phyloP scores from a whole-genome alignment of 768 basidiomycete species.

The Tylopilus sp. region DNA sequence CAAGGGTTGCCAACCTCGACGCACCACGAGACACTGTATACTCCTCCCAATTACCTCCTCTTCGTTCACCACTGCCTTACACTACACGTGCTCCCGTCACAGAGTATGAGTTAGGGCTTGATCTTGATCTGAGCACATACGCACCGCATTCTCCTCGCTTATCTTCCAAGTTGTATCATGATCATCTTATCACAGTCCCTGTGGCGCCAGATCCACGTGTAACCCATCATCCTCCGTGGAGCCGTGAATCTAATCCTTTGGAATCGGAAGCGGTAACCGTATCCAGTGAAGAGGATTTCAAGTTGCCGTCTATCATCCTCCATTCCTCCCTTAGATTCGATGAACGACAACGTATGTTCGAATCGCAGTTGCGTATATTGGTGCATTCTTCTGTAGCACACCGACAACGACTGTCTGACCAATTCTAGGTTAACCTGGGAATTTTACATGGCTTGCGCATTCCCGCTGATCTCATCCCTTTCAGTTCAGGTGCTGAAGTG shows the following conservation, averaged over 20 bases:
- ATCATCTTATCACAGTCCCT: no score
- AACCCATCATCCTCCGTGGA: no score
- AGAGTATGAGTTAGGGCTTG: neutral
- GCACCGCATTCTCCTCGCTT: no score
- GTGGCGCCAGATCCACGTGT: no score
- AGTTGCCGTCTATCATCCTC: neutral
- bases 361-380: neutral
- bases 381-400: neutral
- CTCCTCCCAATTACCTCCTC: neutral
- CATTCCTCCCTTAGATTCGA: neutral
- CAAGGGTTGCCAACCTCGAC: neutral
- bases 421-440: neutral
- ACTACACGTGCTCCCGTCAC: no score
- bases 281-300: neutral
- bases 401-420: no score
- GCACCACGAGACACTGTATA: neutral
- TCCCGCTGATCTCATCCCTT: neutral
- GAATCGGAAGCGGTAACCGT: no score
- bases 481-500: no score
- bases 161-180: no score
- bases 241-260: no score
- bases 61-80: neutral
- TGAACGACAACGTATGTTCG: constrained; percentile 1
- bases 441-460: neutral
- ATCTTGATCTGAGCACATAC: neutral